Base-by-base conservation (phyloP, 164 flowering plant genomes). In the Aristolochia fimbriata region DNA sequence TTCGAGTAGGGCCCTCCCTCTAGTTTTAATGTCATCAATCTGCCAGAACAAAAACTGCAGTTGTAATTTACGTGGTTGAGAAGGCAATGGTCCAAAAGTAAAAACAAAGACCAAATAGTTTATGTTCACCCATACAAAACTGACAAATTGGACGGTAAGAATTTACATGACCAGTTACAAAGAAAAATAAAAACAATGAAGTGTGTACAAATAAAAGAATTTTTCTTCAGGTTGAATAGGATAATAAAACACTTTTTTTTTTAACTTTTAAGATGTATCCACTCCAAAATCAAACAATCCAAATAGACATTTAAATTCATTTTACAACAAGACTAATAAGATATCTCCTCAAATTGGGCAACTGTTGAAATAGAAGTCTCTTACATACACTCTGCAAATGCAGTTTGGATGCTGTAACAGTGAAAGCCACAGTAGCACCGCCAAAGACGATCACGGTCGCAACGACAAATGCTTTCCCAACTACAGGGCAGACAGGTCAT, bases 391-490 rank as follows among this genome's bases (percentile, higher is more conserved):
- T 75, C 22, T 76, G 81, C 68, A 83, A 15, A 56, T 88, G 81
- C 47, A 88, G 75, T 73, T 77, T 80, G 21, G 97, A 88, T 48
- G 76, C 82, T 43, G 74, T 77, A 63, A 81, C 31, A 60, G 79
- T 83, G 71, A 85, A 81, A 25, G 76, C 49, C 71, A 88, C 52
- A 30, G 82, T 67, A 55, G 83, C 84, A 67, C 91, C 81, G 51
- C 96, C 96, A 73, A 88, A 91, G 49, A 88, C 81, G 55, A 81
- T 25, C 27, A 71, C 75, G 17, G 96, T 88, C 22, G 96, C 97
- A 70, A 70, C 69, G 58, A 76, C 83, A 73, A 91, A 85, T 20
- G 94, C 83, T 65, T 81, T 78, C 51, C 87, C 97, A 81, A 88
- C 97, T 88, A 70, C 63, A 74, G n/a, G 41, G 19, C 17, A 25